A percentile compares a stretch with the other conserved stretches of the same genome.
These are phyloP conservation scores for Zizania latifolia DNA, from an alignment of 176 grass and related monocot species.

Conservation along the genomic window DNA sequence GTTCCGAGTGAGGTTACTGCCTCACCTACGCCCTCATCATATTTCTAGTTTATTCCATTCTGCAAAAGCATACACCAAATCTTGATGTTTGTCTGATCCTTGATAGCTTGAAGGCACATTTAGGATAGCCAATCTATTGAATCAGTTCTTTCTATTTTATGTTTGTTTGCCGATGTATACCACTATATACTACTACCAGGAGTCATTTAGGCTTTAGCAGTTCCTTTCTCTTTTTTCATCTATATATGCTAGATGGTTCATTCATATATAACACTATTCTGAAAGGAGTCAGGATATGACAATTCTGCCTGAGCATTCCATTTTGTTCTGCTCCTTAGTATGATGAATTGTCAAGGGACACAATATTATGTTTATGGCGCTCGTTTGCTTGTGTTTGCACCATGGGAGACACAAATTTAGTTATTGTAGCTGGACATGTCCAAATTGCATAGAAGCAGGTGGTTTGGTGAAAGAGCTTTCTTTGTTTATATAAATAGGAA, in stretches of 20 bases:
- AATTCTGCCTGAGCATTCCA: not conserved
- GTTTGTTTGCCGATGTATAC: no score
- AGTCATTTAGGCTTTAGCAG: not conserved
- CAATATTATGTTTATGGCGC: not conserved
- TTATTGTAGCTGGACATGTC: not conserved
- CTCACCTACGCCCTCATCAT: not conserved
- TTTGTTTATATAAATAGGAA: not conserved
- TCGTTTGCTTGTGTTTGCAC: not conserved
- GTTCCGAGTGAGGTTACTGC: not conserved
- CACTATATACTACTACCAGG: not conserved
- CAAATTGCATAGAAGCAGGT: not conserved
- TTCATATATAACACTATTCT: not conserved
- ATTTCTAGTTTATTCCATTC: conserved; percentile 22
- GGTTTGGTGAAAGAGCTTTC: not conserved
- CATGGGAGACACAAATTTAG: not conserved
- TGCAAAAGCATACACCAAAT: not conserved
- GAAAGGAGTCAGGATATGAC: not conserved
- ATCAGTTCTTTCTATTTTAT: not conserved
- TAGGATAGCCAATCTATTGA: not conserved
- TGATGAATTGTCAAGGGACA: not conserved
- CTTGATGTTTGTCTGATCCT: not conserved
- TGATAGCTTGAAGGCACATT: not conserved
- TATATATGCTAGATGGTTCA: not conserved
- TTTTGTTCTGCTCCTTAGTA: not conserved
- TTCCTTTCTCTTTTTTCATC: not conserved